phyloP scores from a whole-genome alignment of 768 basidiomycete species.

The Punctularia strigosozonata region DNA sequence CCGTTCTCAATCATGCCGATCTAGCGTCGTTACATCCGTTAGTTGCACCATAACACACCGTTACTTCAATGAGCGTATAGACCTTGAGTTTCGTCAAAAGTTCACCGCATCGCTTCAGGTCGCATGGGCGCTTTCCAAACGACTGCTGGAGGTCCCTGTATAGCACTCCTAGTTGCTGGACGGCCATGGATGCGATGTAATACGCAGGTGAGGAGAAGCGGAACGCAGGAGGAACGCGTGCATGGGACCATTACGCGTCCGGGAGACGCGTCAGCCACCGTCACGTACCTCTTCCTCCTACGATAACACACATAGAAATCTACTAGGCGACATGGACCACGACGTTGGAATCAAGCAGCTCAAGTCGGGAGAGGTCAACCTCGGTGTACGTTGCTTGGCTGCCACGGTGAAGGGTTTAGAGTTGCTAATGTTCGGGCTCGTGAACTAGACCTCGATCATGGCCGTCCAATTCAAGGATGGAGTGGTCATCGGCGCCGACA shows the following conservation, averaged over 20 bases:
- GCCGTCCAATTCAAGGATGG: slow-evolving; percentile 94
- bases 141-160: slow-evolving; percentile 59
- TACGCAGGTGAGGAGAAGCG: not conserved
- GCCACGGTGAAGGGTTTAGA: slow-evolving; percentile 1
- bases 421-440: not conserved
- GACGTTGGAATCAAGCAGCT: slow-evolving; percentile 75
- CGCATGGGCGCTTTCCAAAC: slow-evolving; percentile 52
- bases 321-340: slow-evolving; percentile 34
- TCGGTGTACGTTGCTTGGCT: slow-evolving; percentile 79
- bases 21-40: slow-evolving; percentile 25
- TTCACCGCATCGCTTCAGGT: slow-evolving; percentile 54
- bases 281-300: slow-evolving; percentile 10
- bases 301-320: slow-evolving; percentile 10
- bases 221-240: not conserved
- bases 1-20: slow-evolving; percentile 69
- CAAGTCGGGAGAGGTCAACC: slow-evolving; percentile 93
- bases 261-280: slow-evolving; percentile 22
- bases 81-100: slow-evolving; percentile 74
- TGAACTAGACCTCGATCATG: slow-evolving; percentile 97
- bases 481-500: slow-evolving; percentile 95
- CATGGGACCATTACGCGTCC: slow-evolving; percentile 5
- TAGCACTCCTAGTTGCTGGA: slow-evolving; percentile 40
- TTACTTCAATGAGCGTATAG: not conserved
- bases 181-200: slow-evolving; percentile 41
- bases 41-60: not conserved